phyloP scores from a whole-genome alignment of 2,329 filamentous ascomycete genomes.

The Aspergillus calidoustus region DNA sequence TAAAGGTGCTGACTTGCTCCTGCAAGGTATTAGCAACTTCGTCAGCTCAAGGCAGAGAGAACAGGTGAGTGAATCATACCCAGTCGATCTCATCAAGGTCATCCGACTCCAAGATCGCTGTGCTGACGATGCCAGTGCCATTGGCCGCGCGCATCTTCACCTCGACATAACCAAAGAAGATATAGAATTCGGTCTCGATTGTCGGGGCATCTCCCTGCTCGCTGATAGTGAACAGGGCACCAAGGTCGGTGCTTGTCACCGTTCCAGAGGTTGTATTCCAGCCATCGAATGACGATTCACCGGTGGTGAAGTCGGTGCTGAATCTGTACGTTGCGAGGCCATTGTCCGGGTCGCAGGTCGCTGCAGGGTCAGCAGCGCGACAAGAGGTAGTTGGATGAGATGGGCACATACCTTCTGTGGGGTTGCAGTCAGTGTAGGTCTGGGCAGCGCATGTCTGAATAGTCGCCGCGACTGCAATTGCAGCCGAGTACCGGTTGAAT shows the following conservation, averaged over 20 bases:
- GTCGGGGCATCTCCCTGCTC: slow-evolving; percentile 82
- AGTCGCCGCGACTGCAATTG: slow-evolving; percentile 9
- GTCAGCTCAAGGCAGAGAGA: background rate
- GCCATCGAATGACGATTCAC: slow-evolving; percentile 59
- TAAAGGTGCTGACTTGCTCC: slow-evolving; percentile 43
- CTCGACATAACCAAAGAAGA: slow-evolving; percentile 94
- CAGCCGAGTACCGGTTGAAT: slow-evolving; percentile 13
- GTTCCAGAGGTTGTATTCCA: slow-evolving; percentile 72
- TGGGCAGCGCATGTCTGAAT: slow-evolving; percentile 58
- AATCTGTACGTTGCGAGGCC: slow-evolving; percentile 60
- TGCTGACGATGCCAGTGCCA: slow-evolving; percentile 91
- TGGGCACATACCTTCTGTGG: slow-evolving; percentile 43
- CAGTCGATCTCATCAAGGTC: slow-evolving; percentile 94
- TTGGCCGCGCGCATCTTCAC: slow-evolving; percentile 83
- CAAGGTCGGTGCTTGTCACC: slow-evolving; percentile 68
- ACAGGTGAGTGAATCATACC: slow-evolving; percentile 64
- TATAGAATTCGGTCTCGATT: slow-evolving; percentile 88
- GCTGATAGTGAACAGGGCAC: slow-evolving; percentile 79
- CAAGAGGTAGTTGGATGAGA: background rate
- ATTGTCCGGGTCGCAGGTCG: slow-evolving; percentile 68
- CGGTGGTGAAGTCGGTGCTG: slow-evolving; percentile 49
- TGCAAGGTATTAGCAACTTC: slow-evolving; percentile 16
- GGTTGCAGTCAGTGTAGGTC: slow-evolving; percentile 77
- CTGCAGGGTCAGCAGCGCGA: slow-evolving; percentile 25
- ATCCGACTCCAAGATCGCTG: slow-evolving; percentile 86